Conservation (phyloP, 306 rosid genomes). For the Prinsepia uniflora region DNA sequence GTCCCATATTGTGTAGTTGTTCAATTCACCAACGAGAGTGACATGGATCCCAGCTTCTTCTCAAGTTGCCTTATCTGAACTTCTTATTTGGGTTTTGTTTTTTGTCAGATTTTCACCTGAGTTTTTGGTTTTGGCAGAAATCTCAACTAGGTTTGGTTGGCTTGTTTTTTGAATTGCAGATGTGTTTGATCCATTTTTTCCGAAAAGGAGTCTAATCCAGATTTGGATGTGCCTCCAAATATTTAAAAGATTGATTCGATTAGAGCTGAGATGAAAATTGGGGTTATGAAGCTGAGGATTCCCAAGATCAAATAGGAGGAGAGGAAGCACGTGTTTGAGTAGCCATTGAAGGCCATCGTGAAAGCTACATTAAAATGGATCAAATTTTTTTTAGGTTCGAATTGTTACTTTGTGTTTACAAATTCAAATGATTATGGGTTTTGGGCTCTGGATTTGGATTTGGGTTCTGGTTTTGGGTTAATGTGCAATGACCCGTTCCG, state of each 20-base stretch:
- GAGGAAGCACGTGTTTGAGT: constrained; percentile 38
- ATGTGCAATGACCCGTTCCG: no score
- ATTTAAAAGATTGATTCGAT: constrained; percentile 49
- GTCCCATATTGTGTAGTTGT: no score
- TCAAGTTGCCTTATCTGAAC: constrained; percentile 21
- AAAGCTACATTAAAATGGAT: no score
- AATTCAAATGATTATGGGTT: no score
- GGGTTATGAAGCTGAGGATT: constrained; percentile 54
- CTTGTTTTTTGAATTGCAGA: constrained; percentile 30
- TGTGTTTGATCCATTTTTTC: constrained; percentile 62
- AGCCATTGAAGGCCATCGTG: no score
- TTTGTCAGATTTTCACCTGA: neutral
- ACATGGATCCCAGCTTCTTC: constrained; percentile 19
- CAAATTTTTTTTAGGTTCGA: no score
- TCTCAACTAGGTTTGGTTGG: neutral
- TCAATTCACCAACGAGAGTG: neutral
- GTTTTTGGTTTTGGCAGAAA: neutral
- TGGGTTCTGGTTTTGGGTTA: no score
- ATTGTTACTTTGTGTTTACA: no score
- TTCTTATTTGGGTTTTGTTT: neutral
- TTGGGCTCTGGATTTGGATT: no score
- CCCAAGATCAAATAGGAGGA: constrained; percentile 63
- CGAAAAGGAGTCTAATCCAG: constrained; percentile 65
- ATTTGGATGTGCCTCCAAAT: constrained; percentile 56
- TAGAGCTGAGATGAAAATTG: constrained; percentile 81